Conservation (phyloP, 495 filamentous ascomycete species). For the Aspergillus bertholletiae region DNA sequence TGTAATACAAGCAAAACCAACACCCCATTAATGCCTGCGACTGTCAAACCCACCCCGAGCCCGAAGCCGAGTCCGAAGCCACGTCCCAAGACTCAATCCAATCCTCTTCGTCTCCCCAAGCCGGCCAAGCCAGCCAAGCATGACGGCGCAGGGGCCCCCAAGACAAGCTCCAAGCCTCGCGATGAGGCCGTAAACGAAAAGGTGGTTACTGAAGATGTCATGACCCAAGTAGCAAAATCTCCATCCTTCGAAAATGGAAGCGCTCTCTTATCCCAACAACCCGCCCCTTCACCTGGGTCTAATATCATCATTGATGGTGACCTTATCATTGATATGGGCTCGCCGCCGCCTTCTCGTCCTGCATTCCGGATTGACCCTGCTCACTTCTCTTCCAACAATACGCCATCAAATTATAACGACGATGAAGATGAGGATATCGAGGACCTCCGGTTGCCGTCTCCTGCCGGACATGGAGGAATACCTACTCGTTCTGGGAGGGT, state of each 20-base stretch:
- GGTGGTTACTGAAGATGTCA: slow-evolving; percentile 4
- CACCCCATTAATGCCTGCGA: slow-evolving; percentile 28
- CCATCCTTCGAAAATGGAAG: slow-evolving; percentile 33
- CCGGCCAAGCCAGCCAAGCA: slow-evolving; percentile 15
- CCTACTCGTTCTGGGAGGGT: slow-evolving; percentile 2
- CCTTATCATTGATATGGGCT: slow-evolving; percentile 51
- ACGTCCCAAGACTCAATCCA: slow-evolving; percentile 30
- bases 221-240: slow-evolving; percentile 21
- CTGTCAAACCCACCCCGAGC: slow-evolving; percentile 26
- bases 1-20: slow-evolving; percentile 29
- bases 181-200: slow-evolving; percentile 4
- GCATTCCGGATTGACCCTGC: slow-evolving; percentile 38
- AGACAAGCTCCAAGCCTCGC: slow-evolving; percentile 15
- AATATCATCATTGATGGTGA: slow-evolving; percentile 49
- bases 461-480: slow-evolving; percentile 22
- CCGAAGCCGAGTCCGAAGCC: slow-evolving; percentile 31
- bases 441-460: slow-evolving; percentile 38
- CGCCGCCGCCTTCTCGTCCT: slow-evolving; percentile 35
- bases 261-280: slow-evolving; percentile 28
- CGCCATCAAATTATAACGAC: slow-evolving; percentile 29
- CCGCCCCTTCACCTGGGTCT: slow-evolving; percentile 34
- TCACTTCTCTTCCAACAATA: slow-evolving; percentile 41
- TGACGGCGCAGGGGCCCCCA: slow-evolving; percentile 8
- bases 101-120: slow-evolving; percentile 35
- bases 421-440: slow-evolving; percentile 41